Conservation (phyloP, 805 yeast species). For the Saccharomycopsis sp. region DNA sequence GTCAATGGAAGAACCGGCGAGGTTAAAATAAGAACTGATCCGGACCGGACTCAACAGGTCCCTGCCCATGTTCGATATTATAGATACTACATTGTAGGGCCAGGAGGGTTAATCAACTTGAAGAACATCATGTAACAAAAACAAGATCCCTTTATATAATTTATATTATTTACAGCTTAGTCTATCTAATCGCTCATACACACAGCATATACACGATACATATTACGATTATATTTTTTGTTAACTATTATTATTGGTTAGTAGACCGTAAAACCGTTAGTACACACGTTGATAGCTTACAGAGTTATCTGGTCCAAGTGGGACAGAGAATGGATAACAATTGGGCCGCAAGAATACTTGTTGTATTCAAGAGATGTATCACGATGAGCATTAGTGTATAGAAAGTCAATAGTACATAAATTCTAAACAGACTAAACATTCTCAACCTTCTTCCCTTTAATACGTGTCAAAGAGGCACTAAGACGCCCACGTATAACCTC, state of each 20-base stretch:
- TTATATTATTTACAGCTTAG: not conserved
- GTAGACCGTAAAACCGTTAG: no score
- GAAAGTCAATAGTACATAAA: no score
- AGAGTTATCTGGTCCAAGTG: no score
- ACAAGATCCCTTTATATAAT: not conserved
- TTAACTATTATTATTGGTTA: no score
- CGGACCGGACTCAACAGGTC: slow-evolving; percentile 4
- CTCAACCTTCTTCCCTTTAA: not conserved
- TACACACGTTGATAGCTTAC: no score
- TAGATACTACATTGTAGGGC: slow-evolving; percentile 10
- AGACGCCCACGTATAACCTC: not conserved
- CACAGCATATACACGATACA: not conserved
- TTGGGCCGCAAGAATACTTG: no score
- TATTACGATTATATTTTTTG: not conserved
- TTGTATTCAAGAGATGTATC: no score
- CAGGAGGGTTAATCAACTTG: slow-evolving; percentile 5
- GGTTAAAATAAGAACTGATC: slow-evolving; percentile 1
- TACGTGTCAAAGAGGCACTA: not conserved
- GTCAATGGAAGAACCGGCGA: slow-evolving; percentile 7
- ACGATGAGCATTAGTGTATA: no score
- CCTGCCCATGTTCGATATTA: slow-evolving; percentile 4
- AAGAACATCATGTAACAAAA: not conserved
- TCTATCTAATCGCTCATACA: not conserved
- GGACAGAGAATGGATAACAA: no score
- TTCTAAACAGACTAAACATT: no score